Percentiles rank a stretch among this genome's conserved stretches.
Conservation (phyloP, 345 rosid genomes). For the Luvunga scandens region DNA sequence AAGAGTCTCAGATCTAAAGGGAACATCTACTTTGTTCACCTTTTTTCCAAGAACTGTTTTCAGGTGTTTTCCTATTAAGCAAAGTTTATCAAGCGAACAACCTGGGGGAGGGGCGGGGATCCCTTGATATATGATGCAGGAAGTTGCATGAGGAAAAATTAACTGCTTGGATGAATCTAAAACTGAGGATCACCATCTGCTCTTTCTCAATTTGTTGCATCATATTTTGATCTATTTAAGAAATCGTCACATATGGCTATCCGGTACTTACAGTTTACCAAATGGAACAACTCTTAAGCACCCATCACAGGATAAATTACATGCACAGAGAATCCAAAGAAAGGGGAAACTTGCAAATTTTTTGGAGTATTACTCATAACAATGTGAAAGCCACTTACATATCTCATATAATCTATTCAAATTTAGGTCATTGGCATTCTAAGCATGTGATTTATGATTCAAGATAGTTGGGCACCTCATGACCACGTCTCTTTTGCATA, state of each 20-base stretch:
- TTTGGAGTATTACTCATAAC: not conserved
- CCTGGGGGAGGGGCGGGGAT: no score
- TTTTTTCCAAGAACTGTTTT: not conserved
- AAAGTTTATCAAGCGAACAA: not conserved
- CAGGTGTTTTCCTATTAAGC: not conserved
- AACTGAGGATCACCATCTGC: not conserved
- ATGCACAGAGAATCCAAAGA: not conserved
- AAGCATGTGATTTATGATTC: not conserved
- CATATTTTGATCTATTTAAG: not conserved
- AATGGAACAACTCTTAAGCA: not conserved
- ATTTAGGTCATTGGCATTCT: not conserved
- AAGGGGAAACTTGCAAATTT: not conserved
- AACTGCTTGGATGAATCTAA: not conserved
- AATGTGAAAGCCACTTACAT: not conserved
- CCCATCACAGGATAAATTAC: not conserved
- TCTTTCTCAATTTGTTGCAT: not conserved
- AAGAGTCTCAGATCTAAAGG: not conserved
- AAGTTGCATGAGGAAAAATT: conserved; percentile 4
- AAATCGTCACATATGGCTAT: not conserved
- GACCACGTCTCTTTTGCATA: conserved; percentile 62
- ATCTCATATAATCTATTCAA: not conserved
- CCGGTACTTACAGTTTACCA: not conserved
- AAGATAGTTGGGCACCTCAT: conserved; percentile 48
- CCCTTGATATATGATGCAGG: not conserved
- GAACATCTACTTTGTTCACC: not conserved